Evolutionary conservation across 2,329 filamentous ascomycete genomes (phyloP), one percentile per base, ranked within the genome.

Genomic region (Trichoderma simmonsii): DNA sequence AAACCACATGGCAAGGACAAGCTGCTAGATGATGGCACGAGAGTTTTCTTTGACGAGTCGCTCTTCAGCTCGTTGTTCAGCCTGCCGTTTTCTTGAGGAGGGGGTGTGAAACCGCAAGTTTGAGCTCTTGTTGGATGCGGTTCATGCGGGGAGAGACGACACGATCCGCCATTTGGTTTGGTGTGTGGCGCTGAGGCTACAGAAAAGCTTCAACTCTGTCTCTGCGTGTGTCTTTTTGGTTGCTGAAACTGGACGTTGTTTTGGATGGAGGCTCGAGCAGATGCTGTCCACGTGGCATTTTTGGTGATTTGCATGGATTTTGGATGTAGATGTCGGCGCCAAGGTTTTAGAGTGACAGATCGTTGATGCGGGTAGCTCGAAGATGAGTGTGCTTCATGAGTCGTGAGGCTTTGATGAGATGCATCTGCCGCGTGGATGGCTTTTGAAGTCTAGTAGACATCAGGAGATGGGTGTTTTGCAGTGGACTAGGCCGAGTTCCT

Each of bases 401-500:
- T 59, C 56, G 43, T 15, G 15, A n/a, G 21, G 28, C 9, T 59
- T 30, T 6, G 56, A 3, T 12, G 26, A 60, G 15, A 34, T 21
- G n/a, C n/a, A 34, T 24, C 28, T 60, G 57, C 30, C 57, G 18
- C 3, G 18, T n/a, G 39, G 7, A 43, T 43, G 15, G 18, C 39
- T 43, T 7, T 4, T 9, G 7, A 9, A n/a, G 18, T 3, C 39
- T 43, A 43, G 39, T 43, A n/a, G 15, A 43, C 7, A n/a, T 9
- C n/a, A 43, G 39, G 3, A 18, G 18, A 9, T 43, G 7, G 7
- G 3, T n/a, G 3, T n/a, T 11, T 28, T 24, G 57, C 30, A 15
- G 0, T 6, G 18, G 6, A n/a, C 4, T 21, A 9, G 43, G 4
- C 18, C 4, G 4, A 1, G 15, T 18, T 39, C 7, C 3, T 18